Evolutionary conservation across 1,284 basidiomycete genomes (phyloP), one percentile per base, ranked within the genome.

Genomic region (Marasmius oreades): DNA sequence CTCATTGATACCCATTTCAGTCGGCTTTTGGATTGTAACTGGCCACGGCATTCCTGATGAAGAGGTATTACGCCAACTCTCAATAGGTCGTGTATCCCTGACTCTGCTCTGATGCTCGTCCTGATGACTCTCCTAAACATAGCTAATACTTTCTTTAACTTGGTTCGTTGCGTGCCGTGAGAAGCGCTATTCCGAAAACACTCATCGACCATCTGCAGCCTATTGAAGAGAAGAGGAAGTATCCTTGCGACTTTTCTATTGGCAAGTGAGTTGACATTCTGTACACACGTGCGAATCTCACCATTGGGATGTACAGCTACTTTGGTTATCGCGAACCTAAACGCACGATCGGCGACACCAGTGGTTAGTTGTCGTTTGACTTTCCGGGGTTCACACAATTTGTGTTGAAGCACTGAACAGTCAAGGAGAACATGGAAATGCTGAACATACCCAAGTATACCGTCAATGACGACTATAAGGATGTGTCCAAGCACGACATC

Each of bases 371-470:
- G n/a, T 6, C 5, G 5, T 12, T 14, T 14, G 14, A 3, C 28
- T 8, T 20, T 24, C 23, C 5, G 24, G 12, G 3, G 4, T 14
- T 26, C 24, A 5, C 24, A 5, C 12, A 22, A 2, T 46, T 12
- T 14, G 12, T 11, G 14, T 6, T 2, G 24, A 2, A 3, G 12
- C 11, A 20, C 16, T 2, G 7, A 18, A 7, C 20, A 42, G 55
- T 65, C 8, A 69, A 68, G 20, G 66, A 69, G 43, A 68, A 69
- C 47, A 60, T 66, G 56, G 67, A 69, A 58, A 61, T 58, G 50
- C 46, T 69, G 11, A 67, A 66, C 50, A 23, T 69, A 5, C 65
- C 66, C 12, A 69, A 67, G 55, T 64, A 61, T 47, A 65, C 56
- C 18, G 45, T 59, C 2, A 55, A 64, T 5, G 61, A 59, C 36